Evolutionary conservation across 2,329 filamentous ascomycete species (phyloP).

Genomic region (Epichloe sylvatica): DNA sequence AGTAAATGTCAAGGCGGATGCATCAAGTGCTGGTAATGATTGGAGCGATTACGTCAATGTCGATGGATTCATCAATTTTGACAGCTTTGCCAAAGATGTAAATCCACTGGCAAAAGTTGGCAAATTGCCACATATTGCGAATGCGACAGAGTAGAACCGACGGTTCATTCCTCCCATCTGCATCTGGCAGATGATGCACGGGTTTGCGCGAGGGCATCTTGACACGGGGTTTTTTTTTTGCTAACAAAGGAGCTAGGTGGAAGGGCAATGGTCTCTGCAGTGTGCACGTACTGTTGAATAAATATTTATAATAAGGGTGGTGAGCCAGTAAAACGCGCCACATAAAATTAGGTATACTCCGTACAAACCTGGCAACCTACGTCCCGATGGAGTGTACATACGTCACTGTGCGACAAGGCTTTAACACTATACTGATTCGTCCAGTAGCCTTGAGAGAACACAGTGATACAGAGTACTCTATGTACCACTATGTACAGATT

Average conservation of each 20-base stretch:
- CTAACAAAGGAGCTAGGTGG: not conserved
- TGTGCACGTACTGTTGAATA: not conserved
- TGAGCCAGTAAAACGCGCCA: no score
- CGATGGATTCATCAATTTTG: constrained; percentile 78
- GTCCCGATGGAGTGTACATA: no score
- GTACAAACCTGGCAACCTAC: no score
- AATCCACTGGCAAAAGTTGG: constrained; percentile 80
- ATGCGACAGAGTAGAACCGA: constrained; percentile 45
- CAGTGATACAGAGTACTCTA: no score
- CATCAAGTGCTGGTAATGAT: not conserved
- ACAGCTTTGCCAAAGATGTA: constrained; percentile 77
- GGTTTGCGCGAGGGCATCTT: constrained; percentile 8
- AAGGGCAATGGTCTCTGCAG: not conserved
- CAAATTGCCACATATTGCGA: constrained; percentile 91
- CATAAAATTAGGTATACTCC: no score
- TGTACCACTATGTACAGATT: no score
- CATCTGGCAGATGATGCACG: constrained; percentile 1
- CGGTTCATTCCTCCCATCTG: not conserved
- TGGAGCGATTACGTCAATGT: constrained; percentile 58
- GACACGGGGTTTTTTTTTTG: not conserved
- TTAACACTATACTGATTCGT: no score
- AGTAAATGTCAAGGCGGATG: not conserved
- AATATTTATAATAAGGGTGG: no score
- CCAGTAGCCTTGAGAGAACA: no score
- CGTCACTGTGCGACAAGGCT: no score